These are phyloP conservation scores for Cryphonectria nitschkei DNA, from an alignment of 2,329 filamentous ascomycete genomes.

Conservation along the genomic window DNA sequence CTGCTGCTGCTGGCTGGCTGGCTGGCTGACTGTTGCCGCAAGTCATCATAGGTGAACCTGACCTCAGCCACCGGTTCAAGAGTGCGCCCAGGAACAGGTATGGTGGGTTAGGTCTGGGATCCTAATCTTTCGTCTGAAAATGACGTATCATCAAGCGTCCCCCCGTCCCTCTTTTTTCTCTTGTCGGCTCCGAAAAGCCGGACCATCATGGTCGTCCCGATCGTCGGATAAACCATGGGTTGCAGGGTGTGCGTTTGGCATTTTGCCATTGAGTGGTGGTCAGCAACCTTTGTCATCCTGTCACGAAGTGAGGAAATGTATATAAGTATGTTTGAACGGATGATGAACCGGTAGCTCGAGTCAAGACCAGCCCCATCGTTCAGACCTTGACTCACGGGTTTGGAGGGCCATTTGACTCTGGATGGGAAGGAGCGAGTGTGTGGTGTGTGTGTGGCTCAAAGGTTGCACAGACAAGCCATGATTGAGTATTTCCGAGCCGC, in stretches of 20 bases:
- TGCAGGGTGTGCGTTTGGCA: background rate
- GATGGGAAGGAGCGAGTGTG: background rate
- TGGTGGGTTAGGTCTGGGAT: background rate
- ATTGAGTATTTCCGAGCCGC: slow-evolving; percentile 4
- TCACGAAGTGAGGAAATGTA: background rate
- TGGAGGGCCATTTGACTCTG: background rate
- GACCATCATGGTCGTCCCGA: background rate
- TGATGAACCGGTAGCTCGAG: background rate
- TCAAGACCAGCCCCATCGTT: background rate
- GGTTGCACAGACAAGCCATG: slow-evolving; percentile 4
- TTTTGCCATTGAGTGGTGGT: background rate
- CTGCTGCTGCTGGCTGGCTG: no score
- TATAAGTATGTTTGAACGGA: background rate
- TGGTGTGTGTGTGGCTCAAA: background rate
- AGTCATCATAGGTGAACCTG: slow-evolving; percentile 2
- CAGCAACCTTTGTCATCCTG: background rate
- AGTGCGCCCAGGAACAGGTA: slow-evolving; percentile 4
- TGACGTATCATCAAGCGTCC: background rate
- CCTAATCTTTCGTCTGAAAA: background rate
- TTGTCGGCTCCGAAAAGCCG: background rate
- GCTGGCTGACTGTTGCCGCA: background rate
- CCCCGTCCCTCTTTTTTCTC: no score
- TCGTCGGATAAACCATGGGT: background rate
- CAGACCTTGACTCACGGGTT: background rate
- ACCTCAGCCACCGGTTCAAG: background rate